A percentile compares a stretch with the other conserved stretches of the same genome.
Conservation (phyloP, 768 basidiomycete species). For the Strobilomyces dryophilus region DNA sequence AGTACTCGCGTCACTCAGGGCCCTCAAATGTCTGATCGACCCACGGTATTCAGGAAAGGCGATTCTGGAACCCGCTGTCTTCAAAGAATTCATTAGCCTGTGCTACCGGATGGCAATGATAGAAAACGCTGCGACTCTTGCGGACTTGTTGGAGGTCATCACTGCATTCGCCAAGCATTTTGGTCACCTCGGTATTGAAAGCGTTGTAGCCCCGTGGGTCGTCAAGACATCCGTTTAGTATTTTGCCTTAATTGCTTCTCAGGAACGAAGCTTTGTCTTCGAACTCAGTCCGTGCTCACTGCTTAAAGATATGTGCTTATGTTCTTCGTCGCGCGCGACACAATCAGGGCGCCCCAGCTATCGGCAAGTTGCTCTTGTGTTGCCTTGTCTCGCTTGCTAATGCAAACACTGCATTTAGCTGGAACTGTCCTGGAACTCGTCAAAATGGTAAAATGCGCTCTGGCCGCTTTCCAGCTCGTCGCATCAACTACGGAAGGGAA, state of each 20-base stretch:
- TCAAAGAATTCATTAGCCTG: conserved; percentile 85
- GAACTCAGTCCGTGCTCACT: conserved; percentile 50
- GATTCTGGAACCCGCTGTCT: conserved; percentile 74
- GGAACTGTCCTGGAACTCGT: conserved; percentile 50
- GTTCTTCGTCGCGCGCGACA: conserved; percentile 71
- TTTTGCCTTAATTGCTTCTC: background rate
- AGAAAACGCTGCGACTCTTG: conserved; percentile 68
- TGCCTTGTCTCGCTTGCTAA: conserved; percentile 6
- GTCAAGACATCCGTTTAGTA: background rate
- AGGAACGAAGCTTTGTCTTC: conserved; percentile 32
- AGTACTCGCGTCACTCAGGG: conserved; percentile 62
- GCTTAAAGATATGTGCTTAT: conserved; percentile 79
- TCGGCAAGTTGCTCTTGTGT: conserved; percentile 38
- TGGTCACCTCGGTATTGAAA: conserved; percentile 26
- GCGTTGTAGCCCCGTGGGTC: conserved; percentile 19
- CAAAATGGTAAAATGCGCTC: conserved; percentile 58
- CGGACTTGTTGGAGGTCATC: conserved; percentile 68
- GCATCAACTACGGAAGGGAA: conserved; percentile 51
- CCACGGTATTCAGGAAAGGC: conserved; percentile 80
- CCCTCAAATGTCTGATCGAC: conserved; percentile 74
- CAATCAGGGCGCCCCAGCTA: conserved; percentile 44
- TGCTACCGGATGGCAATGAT: conserved; percentile 90
- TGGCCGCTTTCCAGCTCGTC: conserved; percentile 57
- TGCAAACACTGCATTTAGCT: conserved; percentile 37
- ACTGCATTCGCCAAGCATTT: conserved; percentile 48